Conservation (phyloP, 2,329 filamentous ascomycete species). For the Pseudophaeomoniella oleicola region DNA sequence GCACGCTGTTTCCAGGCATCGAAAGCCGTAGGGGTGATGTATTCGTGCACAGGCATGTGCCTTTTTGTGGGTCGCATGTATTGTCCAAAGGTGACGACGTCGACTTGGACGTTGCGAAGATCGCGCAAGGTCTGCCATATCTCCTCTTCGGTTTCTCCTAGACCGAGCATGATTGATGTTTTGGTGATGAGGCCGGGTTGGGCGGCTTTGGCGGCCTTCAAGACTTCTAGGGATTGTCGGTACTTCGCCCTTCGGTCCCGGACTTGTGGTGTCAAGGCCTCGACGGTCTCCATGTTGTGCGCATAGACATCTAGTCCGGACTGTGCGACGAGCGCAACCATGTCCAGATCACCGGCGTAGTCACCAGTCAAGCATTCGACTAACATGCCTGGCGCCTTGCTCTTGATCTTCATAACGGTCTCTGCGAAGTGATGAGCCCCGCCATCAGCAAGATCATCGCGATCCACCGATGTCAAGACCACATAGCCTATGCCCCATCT, state of each 20-base stretch:
- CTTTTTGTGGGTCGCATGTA: slow-evolving; percentile 99
- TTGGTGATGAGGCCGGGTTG: slow-evolving; percentile 81
- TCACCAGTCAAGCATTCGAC: slow-evolving; percentile 53
- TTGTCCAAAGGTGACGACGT: slow-evolving; percentile 97
- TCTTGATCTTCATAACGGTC: slow-evolving; percentile 87
- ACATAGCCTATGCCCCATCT: slow-evolving; percentile 94
- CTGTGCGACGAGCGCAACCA: slow-evolving; percentile 69
- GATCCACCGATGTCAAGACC: slow-evolving; percentile 83
- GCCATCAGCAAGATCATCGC: slow-evolving; percentile 80
- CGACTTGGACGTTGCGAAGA: slow-evolving; percentile 65
- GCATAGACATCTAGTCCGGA: slow-evolving; percentile 93
- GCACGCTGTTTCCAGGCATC: slow-evolving; percentile 83
- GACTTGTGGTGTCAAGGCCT: slow-evolving; percentile 77
- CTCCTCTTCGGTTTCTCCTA: slow-evolving; percentile 84
- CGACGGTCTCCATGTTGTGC: slow-evolving; percentile 92
- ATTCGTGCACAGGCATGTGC: slow-evolving; percentile 93
- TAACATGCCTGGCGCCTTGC: slow-evolving; percentile 39
- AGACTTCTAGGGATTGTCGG: slow-evolving; percentile 64
- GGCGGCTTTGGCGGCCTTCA: slow-evolving; percentile 67
- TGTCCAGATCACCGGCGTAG: slow-evolving; percentile 69
- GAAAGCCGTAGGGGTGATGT: slow-evolving; percentile 81
- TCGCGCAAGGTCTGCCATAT: slow-evolving; percentile 66
- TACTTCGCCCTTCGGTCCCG: slow-evolving; percentile 83
- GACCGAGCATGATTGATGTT: slow-evolving; percentile 90
- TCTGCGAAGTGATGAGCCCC: slow-evolving; percentile 84